Evolutionary conservation across 371 early-diverging fungal genomes (phyloP).

Genomic region (Umbelopsis sp.): DNA sequence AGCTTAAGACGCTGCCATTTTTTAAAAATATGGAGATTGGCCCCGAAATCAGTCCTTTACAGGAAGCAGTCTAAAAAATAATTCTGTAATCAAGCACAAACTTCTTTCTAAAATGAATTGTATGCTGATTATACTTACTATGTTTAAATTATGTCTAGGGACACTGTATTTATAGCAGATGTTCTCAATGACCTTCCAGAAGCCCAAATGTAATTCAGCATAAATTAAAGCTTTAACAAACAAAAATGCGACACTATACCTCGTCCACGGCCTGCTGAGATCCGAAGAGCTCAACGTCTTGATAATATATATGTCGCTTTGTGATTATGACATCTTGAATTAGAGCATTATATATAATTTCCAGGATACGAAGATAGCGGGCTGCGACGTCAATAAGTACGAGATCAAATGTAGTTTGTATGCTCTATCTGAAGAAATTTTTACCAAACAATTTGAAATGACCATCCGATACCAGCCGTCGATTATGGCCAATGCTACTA

Average conservation of each 20-base stretch:
- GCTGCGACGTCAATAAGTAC: slow-evolving; percentile 24
- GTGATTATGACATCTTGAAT: slow-evolving; percentile 36
- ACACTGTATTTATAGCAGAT: slow-evolving; percentile 41
- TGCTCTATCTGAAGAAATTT: no score
- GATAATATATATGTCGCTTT: slow-evolving; percentile 52
- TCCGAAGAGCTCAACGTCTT: slow-evolving; percentile 41
- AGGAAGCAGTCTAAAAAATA: slow-evolving; percentile 40
- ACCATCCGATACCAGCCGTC: not conserved
- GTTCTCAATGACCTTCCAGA: slow-evolving; percentile 42
- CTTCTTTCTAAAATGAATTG: not conserved
- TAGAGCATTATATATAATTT: slow-evolving; percentile 49
- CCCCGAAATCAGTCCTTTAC: slow-evolving; percentile 48
- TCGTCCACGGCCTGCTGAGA: slow-evolving; percentile 39
- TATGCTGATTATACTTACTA: slow-evolving; percentile 27
- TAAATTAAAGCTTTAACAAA: not conserved
- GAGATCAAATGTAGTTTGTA: not conserved
- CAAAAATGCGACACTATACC: slow-evolving; percentile 19
- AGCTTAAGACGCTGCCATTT: slow-evolving; percentile 36
- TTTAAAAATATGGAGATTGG: slow-evolving; percentile 39
- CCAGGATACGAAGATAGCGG: slow-evolving; percentile 41
- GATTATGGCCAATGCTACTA: not conserved
- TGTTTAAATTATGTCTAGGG: slow-evolving; percentile 41
- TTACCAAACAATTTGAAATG: slow-evolving; percentile 3
- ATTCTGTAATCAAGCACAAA: not conserved
- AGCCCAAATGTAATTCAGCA: not conserved